Evolutionary conservation across 768 basidiomycete species (phyloP).

Genomic region (Lentinula edodes): DNA sequence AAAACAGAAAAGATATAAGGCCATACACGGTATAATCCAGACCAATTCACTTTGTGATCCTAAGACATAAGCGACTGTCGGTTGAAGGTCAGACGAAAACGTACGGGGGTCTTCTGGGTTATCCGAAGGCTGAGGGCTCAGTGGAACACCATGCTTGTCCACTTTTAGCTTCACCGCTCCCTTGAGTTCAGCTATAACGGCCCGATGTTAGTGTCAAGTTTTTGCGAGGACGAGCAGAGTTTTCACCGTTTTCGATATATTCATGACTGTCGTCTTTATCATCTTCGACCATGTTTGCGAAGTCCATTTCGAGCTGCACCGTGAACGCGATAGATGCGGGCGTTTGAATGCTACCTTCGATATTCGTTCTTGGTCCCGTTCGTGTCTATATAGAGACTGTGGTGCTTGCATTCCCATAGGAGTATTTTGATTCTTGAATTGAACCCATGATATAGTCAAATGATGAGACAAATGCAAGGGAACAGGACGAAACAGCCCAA

Average conservation of each 20-base stretch:
- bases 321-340: background rate
- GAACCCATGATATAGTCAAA: background rate
- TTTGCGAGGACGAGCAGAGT: background rate
- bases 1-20: background rate
- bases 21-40: background rate
- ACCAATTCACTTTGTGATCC: background rate
- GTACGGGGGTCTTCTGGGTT: slow-evolving; percentile 3
- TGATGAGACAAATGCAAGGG: background rate
- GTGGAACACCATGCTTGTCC: slow-evolving; percentile 2
- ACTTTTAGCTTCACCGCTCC: background rate
- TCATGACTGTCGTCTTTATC: background rate
- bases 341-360: no score
- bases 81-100: background rate
- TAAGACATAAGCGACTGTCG: background rate
- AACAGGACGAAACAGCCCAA: background rate
- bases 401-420: background rate
- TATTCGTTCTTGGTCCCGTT: background rate
- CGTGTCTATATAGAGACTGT: background rate
- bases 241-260: background rate
- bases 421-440: background rate
- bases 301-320: background rate
- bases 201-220: background rate
- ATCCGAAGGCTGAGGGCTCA: slow-evolving; percentile 2
- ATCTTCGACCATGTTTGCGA: background rate
- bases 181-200: background rate